Percentiles rank a stretch among this genome's conserved stretches.
These are phyloP conservation scores for Kuraishia hungarica DNA, from an alignment of 805 yeast species.

Conservation along the genomic window DNA sequence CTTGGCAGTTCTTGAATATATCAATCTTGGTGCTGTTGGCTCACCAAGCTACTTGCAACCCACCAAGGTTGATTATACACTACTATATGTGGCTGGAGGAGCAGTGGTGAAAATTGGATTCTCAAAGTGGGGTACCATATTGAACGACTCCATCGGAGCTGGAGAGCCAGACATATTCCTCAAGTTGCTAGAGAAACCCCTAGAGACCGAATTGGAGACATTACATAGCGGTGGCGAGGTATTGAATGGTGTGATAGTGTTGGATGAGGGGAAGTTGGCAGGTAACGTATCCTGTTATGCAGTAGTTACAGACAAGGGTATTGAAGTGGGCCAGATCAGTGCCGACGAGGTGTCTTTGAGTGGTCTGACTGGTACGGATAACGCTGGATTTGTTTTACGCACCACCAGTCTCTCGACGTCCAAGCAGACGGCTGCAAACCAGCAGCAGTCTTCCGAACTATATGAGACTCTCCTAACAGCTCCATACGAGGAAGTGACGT, in stretches of 20 bases:
- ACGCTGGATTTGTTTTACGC: background rate
- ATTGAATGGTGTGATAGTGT: background rate
- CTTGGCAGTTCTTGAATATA: conserved; percentile 4
- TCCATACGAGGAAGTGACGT: background rate
- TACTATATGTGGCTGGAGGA: conserved; percentile 10
- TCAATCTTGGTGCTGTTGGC: conserved; percentile 1
- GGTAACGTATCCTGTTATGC: background rate
- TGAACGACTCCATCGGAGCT: conserved; percentile 9
- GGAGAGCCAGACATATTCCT: conserved; percentile 12
- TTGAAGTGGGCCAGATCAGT: background rate
- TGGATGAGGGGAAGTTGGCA: background rate
- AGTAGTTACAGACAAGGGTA: background rate
- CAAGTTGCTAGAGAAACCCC: conserved; percentile 5
- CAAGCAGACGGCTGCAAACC: background rate
- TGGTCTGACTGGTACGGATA: background rate
- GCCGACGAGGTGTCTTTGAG: background rate
- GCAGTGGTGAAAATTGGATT: conserved; percentile 19
- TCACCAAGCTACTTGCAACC: background rate
- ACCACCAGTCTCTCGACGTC: background rate
- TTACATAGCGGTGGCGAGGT: background rate
- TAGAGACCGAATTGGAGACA: conserved; percentile 13
- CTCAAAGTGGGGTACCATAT: conserved; percentile 15
- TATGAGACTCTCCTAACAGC: background rate
- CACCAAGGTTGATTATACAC: background rate
- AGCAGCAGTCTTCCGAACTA: background rate